Percentiles rank a stretch among this genome's conserved stretches.
These are phyloP conservation scores for Yamadazyma pseudoaaseri DNA, from an alignment of 1,139 yeast species.

Conservation along the genomic window DNA sequence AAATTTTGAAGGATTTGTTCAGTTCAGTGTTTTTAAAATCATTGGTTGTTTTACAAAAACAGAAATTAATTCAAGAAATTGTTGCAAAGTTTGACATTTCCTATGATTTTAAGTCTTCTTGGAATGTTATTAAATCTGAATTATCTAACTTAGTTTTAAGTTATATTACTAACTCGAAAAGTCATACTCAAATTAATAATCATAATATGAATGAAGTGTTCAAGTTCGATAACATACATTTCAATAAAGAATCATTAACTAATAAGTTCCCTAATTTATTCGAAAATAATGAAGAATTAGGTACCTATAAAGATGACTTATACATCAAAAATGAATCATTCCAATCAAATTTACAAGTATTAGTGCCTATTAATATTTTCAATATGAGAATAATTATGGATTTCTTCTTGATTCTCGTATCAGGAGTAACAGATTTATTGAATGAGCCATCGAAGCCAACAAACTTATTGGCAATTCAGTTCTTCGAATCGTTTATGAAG, in stretches of 20 bases:
- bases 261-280: slow-evolving; percentile 13
- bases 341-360: slow-evolving; percentile 57
- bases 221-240: slow-evolving; percentile 48
- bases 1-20: slow-evolving; percentile 67
- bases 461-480: slow-evolving; percentile 35
- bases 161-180: slow-evolving; percentile 41
- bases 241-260: slow-evolving; percentile 17
- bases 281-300: slow-evolving; percentile 8
- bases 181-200: slow-evolving; percentile 7
- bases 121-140: slow-evolving; percentile 60
- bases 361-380: slow-evolving; percentile 75
- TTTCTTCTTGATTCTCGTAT: slow-evolving; percentile 55
- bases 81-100: slow-evolving; percentile 15
- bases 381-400: slow-evolving; percentile 77
- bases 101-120: slow-evolving; percentile 49
- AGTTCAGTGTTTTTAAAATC: slow-evolving; percentile 64
- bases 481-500: slow-evolving; percentile 66
- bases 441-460: slow-evolving; percentile 29
- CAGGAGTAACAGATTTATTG: slow-evolving; percentile 16
- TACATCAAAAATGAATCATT: slow-evolving; percentile 59
- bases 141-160: slow-evolving; percentile 52
- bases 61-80: slow-evolving; percentile 63
- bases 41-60: slow-evolving; percentile 66
- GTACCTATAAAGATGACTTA: slow-evolving; percentile 27
- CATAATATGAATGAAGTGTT: slow-evolving; percentile 32